Percentiles rank a stretch among this genome's conserved stretches.
phyloP scores from a whole-genome alignment of 495 filamentous ascomycete genomes.

The Xylaria sp. region DNA sequence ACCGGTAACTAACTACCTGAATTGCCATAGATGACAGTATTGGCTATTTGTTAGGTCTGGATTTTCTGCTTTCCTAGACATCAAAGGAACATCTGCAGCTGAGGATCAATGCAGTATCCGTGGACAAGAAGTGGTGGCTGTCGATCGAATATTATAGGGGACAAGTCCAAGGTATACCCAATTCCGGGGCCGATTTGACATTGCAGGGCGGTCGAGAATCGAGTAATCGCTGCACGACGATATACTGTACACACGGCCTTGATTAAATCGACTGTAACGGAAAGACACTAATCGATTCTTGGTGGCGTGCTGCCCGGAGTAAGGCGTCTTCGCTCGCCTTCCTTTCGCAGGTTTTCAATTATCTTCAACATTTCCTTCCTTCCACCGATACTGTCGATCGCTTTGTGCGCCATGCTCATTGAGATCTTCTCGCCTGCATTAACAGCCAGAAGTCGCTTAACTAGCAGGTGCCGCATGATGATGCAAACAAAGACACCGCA shows the following conservation, averaged over 20 bases:
- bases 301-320: slow-evolving; percentile 39
- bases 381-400: slow-evolving; percentile 75
- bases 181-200: not conserved
- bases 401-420: slow-evolving; percentile 85
- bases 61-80: not conserved
- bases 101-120: not conserved
- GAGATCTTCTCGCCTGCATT: slow-evolving; percentile 82
- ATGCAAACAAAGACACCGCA: slow-evolving; percentile 97
- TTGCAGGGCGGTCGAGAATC: not conserved
- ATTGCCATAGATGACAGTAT: not conserved
- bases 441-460: slow-evolving; percentile 80
- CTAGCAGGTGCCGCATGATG: slow-evolving; percentile 85
- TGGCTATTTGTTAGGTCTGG: not conserved
- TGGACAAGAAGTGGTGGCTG: not conserved
- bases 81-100: not conserved
- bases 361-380: slow-evolving; percentile 89
- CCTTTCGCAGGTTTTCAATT: slow-evolving; percentile 80
- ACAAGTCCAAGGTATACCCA: not conserved
- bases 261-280: not conserved
- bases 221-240: not conserved
- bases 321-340: slow-evolving; percentile 76
- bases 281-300: slow-evolving; percentile 36
- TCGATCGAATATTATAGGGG: not conserved
- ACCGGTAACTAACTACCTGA: not conserved
- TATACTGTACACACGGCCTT: not conserved